Evolutionary conservation across 2,329 filamentous ascomycete genomes (phyloP), one percentile per base, ranked within the genome.

Genomic region (Aureobasidium sp.): DNA sequence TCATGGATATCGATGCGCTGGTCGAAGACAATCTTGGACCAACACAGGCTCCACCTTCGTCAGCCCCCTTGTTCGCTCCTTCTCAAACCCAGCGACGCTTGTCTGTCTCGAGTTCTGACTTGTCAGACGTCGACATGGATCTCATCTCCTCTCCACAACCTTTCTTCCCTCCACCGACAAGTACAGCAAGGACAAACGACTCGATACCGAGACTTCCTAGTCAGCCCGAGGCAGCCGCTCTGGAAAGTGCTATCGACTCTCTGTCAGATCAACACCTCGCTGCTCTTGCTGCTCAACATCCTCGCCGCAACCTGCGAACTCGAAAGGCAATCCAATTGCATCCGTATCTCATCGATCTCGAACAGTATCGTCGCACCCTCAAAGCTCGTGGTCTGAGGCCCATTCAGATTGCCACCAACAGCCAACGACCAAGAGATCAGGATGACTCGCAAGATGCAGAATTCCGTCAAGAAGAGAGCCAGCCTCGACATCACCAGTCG

Each of bases 321-420:
- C 70, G 78, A 10, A 78, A 78, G 50, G 75, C 77, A 13, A 78
- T 78, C 50, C 78, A 81, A 64, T 65, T 81, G 30, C 76, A 80
- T 69, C 78, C 78, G 2, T 81, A 79, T 63, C 66, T 75, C 27
- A 65, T 78, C 27, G 78, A 80, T 52, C 72, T 72, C 25, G 74
- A 77, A 54, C 68, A 72, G 37, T 79, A 80, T 64, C 71, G 75
- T 29, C 72, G 72, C 62, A 73, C 75, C 52, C 74, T 75, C 34
- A 73, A 73, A 64, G 74, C 74, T 47, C 69, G 75, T 60, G 78
- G 78, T 2, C 65, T 79, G 13, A 74, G 71, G 55, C 78, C 78
- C 3, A 71, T 80, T 15, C 69, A 70, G 8, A 63, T 76, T 42
- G 67, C 68, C 42, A 52, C 53, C 15, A 45, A 32, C 13, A 47